Evolutionary conservation across 1,284 basidiomycete genomes (phyloP).

Genomic region (Heterobasidion irregulare): DNA sequence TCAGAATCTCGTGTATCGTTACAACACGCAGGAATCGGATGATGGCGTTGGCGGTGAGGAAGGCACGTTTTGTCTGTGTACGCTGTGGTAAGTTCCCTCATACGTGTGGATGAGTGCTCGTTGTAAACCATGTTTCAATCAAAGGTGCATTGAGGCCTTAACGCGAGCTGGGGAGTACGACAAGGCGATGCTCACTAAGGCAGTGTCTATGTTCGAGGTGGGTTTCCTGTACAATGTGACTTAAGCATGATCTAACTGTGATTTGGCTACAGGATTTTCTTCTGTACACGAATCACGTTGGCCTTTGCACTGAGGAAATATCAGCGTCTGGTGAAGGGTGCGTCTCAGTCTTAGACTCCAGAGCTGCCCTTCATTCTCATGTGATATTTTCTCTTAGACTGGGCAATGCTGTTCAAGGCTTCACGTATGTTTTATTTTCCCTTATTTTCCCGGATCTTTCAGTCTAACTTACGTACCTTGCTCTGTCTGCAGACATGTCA

Average conservation of each 20-base stretch:
- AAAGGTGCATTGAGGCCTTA: constrained; percentile 80
- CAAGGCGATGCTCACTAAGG: constrained; percentile 52
- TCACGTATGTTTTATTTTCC: constrained; percentile 50
- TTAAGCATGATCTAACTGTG: not conserved
- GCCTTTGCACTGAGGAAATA: constrained; percentile 80
- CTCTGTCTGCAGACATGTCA: constrained; percentile 51
- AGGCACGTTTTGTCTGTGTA: constrained; percentile 78
- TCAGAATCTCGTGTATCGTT: constrained; percentile 69
- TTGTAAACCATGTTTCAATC: not conserved
- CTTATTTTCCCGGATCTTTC: not conserved
- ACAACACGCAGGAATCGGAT: constrained; percentile 73
- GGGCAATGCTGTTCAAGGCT: constrained; percentile 81
- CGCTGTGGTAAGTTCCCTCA: constrained; percentile 47
- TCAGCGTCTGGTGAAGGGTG: constrained; percentile 73
- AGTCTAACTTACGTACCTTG: not conserved
- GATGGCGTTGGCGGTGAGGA: constrained; percentile 93
- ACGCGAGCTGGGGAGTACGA: constrained; percentile 80
- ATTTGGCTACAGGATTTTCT: constrained; percentile 50
- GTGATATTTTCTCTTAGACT: constrained; percentile 32
- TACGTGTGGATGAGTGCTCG: not conserved
- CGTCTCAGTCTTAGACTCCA: constrained; percentile 1
- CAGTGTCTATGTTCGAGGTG: constrained; percentile 80
- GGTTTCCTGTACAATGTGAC: constrained; percentile 11
- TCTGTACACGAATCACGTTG: constrained; percentile 80
- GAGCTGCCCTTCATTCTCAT: not conserved